These are phyloP conservation scores for Cryphonectria parasitica DNA, from an alignment of 2,329 filamentous ascomycete genomes.

Conservation along the genomic window DNA sequence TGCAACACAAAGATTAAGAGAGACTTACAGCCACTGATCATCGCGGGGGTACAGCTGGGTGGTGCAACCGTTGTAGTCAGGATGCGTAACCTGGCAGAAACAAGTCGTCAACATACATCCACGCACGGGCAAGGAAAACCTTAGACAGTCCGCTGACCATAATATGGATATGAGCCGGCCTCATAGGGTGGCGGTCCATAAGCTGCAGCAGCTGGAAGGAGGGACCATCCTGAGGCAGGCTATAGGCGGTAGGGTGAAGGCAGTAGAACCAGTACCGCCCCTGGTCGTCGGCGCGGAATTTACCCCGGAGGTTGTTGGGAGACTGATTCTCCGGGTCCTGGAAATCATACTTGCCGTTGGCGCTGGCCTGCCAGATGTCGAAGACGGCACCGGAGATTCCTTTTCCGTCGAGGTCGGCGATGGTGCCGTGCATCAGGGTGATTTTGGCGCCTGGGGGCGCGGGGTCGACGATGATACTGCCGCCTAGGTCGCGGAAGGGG, in stretches of 20 bases:
- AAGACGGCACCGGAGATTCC: conserved; percentile 50
- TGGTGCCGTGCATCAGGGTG: conserved; percentile 57
- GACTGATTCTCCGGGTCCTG: conserved; percentile 63
- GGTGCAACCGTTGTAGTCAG: conserved; percentile 63
- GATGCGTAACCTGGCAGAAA: conserved; percentile 40
- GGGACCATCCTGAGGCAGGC: conserved; percentile 59
- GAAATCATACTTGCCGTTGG: conserved; percentile 63
- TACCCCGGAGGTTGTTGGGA: conserved; percentile 66
- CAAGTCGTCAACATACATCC: conserved; percentile 32
- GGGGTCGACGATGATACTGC: conserved; percentile 52
- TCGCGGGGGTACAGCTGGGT: conserved; percentile 69
- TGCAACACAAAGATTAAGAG: no score
- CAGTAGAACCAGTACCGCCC: conserved; percentile 67
- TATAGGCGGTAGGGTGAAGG: conserved; percentile 64
- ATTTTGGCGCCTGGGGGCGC: conserved; percentile 43
- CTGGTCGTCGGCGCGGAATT: conserved; percentile 64
- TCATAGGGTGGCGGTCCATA: conserved; percentile 34
- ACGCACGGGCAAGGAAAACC: no score
- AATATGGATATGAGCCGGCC: conserved; percentile 35
- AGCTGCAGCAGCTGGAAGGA: conserved; percentile 31
- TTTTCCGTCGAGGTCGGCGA: conserved; percentile 32
- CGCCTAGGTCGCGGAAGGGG: conserved; percentile 59
- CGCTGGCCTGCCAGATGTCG: conserved; percentile 66
- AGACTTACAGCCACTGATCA: conserved; percentile 54
- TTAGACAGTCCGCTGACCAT: conserved; percentile 27